Percentiles rank a stretch among this genome's conserved stretches.
phyloP scores from a whole-genome alignment of 495 filamentous ascomycete genomes.

The Penicillium pulvis region DNA sequence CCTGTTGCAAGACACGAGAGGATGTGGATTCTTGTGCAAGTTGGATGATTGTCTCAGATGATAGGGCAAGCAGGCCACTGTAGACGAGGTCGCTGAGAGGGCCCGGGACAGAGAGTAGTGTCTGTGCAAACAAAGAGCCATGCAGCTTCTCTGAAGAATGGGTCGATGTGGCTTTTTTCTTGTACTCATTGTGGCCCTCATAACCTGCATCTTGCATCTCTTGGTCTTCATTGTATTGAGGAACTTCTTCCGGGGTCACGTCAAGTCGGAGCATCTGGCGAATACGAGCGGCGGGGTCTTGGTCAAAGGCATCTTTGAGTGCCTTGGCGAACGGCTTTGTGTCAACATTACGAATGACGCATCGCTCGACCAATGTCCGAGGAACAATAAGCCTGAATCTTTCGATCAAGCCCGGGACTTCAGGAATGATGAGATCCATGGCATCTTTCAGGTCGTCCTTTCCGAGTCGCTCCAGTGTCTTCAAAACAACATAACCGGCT shows the following conservation, averaged over 20 bases:
- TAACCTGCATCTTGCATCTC: constrained; percentile 37
- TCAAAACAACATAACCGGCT: constrained; percentile 79
- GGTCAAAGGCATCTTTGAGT: constrained; percentile 59
- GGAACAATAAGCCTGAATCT: constrained; percentile 75
- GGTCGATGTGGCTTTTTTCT: constrained; percentile 24
- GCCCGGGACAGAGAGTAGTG: constrained; percentile 62
- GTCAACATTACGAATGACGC: constrained; percentile 65
- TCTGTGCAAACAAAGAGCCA: constrained; percentile 65
- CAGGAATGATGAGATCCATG: constrained; percentile 65
- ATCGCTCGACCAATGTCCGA: constrained; percentile 80
- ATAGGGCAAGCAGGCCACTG: constrained; percentile 52
- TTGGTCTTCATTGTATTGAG: constrained; percentile 20
- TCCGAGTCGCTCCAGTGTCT: constrained; percentile 76
- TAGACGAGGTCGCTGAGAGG: constrained; percentile 58
- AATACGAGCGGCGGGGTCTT: constrained; percentile 55
- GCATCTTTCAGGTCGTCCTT: constrained; percentile 79
- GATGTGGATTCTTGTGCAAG: constrained; percentile 63
- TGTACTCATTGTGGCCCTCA: constrained; percentile 38
- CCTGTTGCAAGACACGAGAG: constrained; percentile 70
- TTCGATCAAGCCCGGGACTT: constrained; percentile 68
- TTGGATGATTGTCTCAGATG: constrained; percentile 41
- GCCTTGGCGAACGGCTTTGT: constrained; percentile 60
- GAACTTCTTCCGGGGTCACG: constrained; percentile 27
- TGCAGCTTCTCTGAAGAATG: constrained; percentile 56
- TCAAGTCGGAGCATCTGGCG: constrained; percentile 59